Conservation (phyloP, 139 green algal genomes). For the Zygnema circumcarinatum region DNA sequence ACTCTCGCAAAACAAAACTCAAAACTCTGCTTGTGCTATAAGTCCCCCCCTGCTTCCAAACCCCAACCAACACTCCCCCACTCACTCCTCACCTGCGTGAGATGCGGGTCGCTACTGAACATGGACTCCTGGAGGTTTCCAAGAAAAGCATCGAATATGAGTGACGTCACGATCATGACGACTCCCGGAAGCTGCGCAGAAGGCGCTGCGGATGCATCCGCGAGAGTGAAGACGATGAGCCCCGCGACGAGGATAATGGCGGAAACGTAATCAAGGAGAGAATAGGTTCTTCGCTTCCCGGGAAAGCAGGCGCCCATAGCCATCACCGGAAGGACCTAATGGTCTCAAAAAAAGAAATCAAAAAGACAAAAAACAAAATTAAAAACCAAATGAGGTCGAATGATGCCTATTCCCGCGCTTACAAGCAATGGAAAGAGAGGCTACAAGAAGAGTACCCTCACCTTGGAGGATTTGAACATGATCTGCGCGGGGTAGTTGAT, state of each 20-base stretch:
- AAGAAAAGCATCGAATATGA: constrained; percentile 42
- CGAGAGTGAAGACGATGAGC: constrained; percentile 46
- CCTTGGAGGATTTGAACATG: constrained; percentile 50
- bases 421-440: no score
- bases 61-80: no score
- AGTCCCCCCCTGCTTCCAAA: no score
- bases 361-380: no score
- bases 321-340: constrained; percentile 52
- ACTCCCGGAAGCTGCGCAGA: constrained; percentile 16
- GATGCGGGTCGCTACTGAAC: constrained; percentile 27
- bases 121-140: constrained; percentile 42
- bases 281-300: constrained; percentile 27
- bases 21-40: no score
- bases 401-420: no score
- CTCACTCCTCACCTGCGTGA: constrained; percentile 28
- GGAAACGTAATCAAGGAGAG: constrained; percentile 9
- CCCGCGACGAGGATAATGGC: constrained; percentile 33
- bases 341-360: no score
- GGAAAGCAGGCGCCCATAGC: constrained; percentile 17
- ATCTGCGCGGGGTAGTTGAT: constrained; percentile 52
- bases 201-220: constrained; percentile 22
- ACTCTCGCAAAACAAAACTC: no score
- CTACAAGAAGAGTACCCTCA: no score
- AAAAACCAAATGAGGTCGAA: no score
- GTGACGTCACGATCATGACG: constrained; percentile 18